Base-by-base conservation (phyloP, 345 rosid genomes). In the Salix dunnii region DNA sequence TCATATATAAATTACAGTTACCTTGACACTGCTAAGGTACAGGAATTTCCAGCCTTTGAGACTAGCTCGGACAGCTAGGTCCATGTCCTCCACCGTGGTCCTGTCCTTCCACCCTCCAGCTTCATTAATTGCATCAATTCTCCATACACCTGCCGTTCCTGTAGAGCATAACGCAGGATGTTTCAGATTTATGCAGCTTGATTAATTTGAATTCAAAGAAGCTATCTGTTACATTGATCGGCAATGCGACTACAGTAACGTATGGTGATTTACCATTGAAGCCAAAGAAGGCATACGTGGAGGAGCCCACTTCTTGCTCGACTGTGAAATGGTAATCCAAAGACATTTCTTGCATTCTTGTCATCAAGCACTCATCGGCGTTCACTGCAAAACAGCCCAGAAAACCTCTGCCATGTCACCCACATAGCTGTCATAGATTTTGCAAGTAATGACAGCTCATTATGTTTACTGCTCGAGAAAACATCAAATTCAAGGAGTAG, bases 101-200 rank as follows among this genome's bases (percentile, higher is more conserved):
- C 99, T 87, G 49, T 96, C 99, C 84, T 96, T 93, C 99, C 99
- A 96, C 7, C 99, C 99, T 40, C 99, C 99, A 8, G 99, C 99
- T 80, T 96, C 99, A 66, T 83, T 92, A 38, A 96, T 71, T 64
- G 99, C 99, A 1, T 89, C 71, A 74, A 96, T 91, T 75, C 97
- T 91, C 99, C 99, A 96, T 18, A 96, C 86, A 10, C 99, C 99
- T 1, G 99, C 99, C 0, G 99, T 95, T 21, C 99, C 99, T 95
- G 79, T 76, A 82, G 21, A 82, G 21, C 17, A 31, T 7, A 33
- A 46, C 49, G 49, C 17, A 14, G 5, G 49, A 46, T 12, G 14
- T 46, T 46, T 46, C 49, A 46, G 4, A 46, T 46, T 14, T 3
- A 46, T 46, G 18, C 49, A 13, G 49, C 49, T 46, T 46, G 3